These are phyloP conservation scores for Takashimella koratensis DNA, from an alignment of 1,284 basidiomycete species.

Conservation along the genomic window DNA sequence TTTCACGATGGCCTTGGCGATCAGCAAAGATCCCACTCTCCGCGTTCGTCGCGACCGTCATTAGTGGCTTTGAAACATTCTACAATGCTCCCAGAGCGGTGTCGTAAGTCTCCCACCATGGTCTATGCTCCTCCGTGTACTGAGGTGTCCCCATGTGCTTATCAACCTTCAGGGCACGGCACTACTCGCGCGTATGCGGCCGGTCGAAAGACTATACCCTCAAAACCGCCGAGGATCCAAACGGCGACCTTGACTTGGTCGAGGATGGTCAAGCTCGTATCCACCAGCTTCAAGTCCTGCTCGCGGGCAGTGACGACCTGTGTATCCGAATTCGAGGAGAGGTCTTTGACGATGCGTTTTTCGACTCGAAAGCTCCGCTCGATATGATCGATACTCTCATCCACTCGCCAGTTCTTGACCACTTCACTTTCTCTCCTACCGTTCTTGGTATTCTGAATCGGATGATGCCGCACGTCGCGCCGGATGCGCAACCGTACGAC, in stretches of 20 bases:
- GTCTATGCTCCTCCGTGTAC: neutral
- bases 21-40: conserved; percentile 40
- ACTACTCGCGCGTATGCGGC: conserved; percentile 28
- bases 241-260: conserved; percentile 30
- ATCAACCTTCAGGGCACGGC: conserved; percentile 15
- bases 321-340: conserved; percentile 43
- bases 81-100: conserved; percentile 37
- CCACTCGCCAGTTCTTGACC: conserved; percentile 40
- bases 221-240: conserved; percentile 16
- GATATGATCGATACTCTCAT: conserved; percentile 37
- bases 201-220: conserved; percentile 22
- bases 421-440: conserved; percentile 42
- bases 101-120: conserved; percentile 25
- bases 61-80: conserved; percentile 41
- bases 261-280: conserved; percentile 28
- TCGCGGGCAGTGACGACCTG: conserved; percentile 27
- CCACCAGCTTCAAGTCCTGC: conserved; percentile 29
- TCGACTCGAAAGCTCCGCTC: conserved; percentile 37
- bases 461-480: conserved; percentile 30
- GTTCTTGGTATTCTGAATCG: conserved; percentile 40
- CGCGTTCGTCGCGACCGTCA: conserved; percentile 35
- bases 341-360: conserved; percentile 44
- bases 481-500: conserved; percentile 27
- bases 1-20: conserved; percentile 37
- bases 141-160: neutral